These are phyloP conservation scores for Wickerhamiella cacticola DNA, from an alignment of 805 yeast genomes.

Conservation along the genomic window DNA sequence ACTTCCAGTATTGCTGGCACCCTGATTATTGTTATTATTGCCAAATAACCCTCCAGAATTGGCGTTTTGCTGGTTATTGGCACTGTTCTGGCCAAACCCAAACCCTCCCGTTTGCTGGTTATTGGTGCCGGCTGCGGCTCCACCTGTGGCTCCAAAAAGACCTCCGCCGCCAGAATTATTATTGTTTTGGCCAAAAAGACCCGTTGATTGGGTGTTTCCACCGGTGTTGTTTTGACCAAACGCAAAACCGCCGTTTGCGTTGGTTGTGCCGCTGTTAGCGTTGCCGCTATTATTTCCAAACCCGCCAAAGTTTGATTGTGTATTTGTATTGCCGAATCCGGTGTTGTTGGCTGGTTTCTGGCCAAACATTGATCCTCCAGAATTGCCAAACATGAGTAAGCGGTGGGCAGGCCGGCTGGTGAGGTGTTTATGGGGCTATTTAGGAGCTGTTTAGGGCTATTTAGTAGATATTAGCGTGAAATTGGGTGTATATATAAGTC, in stretches of 20 bases:
- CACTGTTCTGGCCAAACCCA: conserved; percentile 14
- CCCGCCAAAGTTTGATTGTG: conserved; percentile 3
- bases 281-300: conserved; percentile 8
- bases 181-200: conserved; percentile 19
- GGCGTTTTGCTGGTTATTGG: not conserved
- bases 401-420: no score
- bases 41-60: conserved; percentile 8
- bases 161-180: conserved; percentile 1
- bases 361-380: not conserved
- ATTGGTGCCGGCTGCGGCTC: conserved; percentile 12
- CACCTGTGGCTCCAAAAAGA: conserved; percentile 16
- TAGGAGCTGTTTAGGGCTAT: no score
- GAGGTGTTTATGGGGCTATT: no score
- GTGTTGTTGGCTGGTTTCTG: conserved; percentile 12
- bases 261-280: conserved; percentile 7
- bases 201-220: not conserved
- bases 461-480: no score
- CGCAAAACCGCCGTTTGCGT: conserved; percentile 14
- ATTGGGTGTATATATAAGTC: no score
- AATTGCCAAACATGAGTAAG: conserved; percentile 6
- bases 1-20: not conserved
- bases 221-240: conserved; percentile 7
- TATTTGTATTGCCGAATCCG: not conserved
- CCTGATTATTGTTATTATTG: not conserved
- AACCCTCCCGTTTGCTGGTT: conserved; percentile 15